phyloP scores from a whole-genome alignment of 805 yeast genomes.

The Metschnikowia lochheadii region DNA sequence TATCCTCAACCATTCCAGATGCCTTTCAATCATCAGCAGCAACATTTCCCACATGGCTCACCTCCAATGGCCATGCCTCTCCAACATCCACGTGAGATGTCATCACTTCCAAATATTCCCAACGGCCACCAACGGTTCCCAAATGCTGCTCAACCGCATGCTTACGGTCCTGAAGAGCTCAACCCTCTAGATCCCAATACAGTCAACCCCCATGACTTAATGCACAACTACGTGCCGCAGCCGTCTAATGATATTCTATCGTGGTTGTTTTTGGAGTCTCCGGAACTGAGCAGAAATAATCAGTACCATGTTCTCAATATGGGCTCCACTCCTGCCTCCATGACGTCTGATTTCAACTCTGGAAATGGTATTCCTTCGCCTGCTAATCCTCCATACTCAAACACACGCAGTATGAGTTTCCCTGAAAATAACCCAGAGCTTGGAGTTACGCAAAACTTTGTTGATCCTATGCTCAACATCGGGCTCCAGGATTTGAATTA shows the following conservation, averaged over 20 bases:
- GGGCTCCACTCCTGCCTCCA: neutral
- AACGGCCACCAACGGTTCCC: neutral
- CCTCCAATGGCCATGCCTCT: neutral
- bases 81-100: neutral
- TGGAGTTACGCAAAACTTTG: constrained; percentile 1
- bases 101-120: neutral
- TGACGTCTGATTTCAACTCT: neutral
- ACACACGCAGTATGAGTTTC: neutral
- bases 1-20: constrained; percentile 2
- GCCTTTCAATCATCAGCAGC: neutral
- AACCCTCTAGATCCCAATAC: neutral
- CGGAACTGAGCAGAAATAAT: neutral
- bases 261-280: constrained; percentile 26
- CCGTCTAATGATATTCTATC: constrained; percentile 36
- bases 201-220: constrained; percentile 1
- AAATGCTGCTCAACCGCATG: neutral
- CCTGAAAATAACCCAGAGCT: neutral
- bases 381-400: neutral
- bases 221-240: constrained; percentile 17
- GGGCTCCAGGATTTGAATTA: constrained; percentile 37
- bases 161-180: neutral
- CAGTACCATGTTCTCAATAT: neutral
- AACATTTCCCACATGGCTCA: neutral
- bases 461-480: constrained; percentile 14
- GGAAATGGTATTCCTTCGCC: neutral